phyloP scores from a whole-genome alignment of 2,329 filamentous ascomycete species.

The Aspergillus novoparasiticus region DNA sequence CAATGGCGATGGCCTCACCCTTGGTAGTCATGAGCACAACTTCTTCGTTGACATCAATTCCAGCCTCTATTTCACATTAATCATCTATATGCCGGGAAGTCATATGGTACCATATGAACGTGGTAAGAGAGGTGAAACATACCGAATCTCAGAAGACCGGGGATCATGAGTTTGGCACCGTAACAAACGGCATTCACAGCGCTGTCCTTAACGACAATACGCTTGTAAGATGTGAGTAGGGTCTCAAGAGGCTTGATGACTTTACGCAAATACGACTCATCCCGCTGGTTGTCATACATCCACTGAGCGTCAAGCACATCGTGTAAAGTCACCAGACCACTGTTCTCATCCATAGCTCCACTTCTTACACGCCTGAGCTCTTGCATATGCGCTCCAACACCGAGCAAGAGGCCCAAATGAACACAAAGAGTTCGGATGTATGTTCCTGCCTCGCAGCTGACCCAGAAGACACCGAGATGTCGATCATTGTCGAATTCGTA shows the following conservation, averaged over 20 bases:
- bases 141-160: conserved; percentile 90
- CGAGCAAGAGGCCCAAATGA: conserved; percentile 75
- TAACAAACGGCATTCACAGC: conserved; percentile 98
- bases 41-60: conserved; percentile 93
- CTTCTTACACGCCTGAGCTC: conserved; percentile 91
- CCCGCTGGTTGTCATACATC: conserved; percentile 91
- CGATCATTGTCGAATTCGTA: conserved; percentile 98
- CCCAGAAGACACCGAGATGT: conserved; percentile 98
- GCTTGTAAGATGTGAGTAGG: conserved; percentile 89
- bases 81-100: neutral
- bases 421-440: conserved; percentile 99
- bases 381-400: conserved; percentile 97
- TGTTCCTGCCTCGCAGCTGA: conserved; percentile 96
- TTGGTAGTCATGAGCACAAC: conserved; percentile 98
- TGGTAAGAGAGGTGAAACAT: conserved; percentile 36
- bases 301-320: conserved; percentile 96
- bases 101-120: neutral
- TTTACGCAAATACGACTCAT: conserved; percentile 87
- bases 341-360: conserved; percentile 91
- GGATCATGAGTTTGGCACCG: conserved; percentile 98
- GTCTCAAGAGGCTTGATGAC: conserved; percentile 94
- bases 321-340: conserved; percentile 89
- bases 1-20: conserved; percentile 95
- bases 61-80: conserved; percentile 63
- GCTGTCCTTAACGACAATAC: conserved; percentile 95